These are phyloP conservation scores for Mycena filopes DNA, from an alignment of 768 basidiomycete species.

Conservation along the genomic window DNA sequence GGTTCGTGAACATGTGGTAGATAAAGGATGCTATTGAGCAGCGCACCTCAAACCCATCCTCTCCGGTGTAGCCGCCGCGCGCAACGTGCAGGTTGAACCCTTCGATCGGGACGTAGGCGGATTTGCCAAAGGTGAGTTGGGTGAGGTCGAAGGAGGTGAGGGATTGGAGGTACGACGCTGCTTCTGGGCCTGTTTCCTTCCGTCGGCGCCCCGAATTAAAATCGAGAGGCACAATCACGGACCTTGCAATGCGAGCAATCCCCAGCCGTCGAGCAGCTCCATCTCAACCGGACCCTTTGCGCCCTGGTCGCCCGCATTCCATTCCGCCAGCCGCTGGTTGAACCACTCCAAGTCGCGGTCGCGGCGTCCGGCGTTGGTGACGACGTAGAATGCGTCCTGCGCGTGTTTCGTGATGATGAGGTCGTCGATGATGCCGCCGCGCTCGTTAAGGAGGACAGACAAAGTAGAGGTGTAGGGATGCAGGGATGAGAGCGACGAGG, in stretches of 20 bases:
- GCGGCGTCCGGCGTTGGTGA: constrained; percentile 94
- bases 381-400: constrained; percentile 86
- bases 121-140: constrained; percentile 84
- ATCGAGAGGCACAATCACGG: constrained; percentile 23
- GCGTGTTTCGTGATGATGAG: constrained; percentile 91
- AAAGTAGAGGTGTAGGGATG: constrained; percentile 82
- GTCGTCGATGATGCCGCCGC: constrained; percentile 97
- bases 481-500: constrained; percentile 80
- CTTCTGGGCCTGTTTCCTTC: constrained; percentile 72
- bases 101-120: constrained; percentile 82
- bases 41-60: constrained; percentile 94
- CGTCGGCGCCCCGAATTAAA: not conserved
- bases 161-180: constrained; percentile 81
- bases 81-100: constrained; percentile 88
- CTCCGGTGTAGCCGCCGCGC: constrained; percentile 96
- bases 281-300: constrained; percentile 76
- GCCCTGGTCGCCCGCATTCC: constrained; percentile 73
- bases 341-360: constrained; percentile 88
- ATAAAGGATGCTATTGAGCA: no score
- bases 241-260: constrained; percentile 93
- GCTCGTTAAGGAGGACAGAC: constrained; percentile 87
- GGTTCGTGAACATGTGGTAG: not conserved
- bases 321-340: constrained; percentile 69
- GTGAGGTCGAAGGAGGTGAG: constrained; percentile 81
- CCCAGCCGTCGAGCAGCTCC: constrained; percentile 86